Evolutionary conservation across 2,329 filamentous ascomycete species (phyloP).

Genomic region (Emmonsia crescens): DNA sequence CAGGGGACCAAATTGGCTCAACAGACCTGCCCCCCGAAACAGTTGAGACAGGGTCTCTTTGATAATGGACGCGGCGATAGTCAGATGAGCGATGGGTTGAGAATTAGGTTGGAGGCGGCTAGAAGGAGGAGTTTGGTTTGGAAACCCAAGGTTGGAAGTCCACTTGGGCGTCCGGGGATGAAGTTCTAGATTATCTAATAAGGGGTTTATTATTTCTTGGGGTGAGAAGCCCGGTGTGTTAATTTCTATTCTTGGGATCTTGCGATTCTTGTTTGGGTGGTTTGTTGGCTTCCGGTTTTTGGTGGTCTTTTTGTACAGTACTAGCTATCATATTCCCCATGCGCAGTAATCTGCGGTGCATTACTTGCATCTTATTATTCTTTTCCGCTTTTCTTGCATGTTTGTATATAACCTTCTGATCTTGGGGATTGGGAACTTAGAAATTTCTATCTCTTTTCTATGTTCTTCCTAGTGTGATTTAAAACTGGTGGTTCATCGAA

Average conservation of each 20-base stretch:
- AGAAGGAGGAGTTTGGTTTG: constrained; percentile 68
- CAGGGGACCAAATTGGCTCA: constrained; percentile 36
- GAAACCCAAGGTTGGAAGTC: constrained; percentile 64
- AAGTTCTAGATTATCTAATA: constrained; percentile 8
- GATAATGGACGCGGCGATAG: constrained; percentile 20
- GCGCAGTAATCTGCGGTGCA: constrained; percentile 5
- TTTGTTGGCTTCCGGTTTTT: constrained; percentile 5
- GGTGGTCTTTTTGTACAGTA: not conserved
- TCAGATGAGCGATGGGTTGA: constrained; percentile 33
- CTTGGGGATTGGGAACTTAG: not conserved
- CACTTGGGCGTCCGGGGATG: constrained; percentile 41
- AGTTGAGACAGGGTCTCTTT: constrained; percentile 35
- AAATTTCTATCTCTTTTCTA: not conserved
- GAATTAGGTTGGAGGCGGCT: constrained; percentile 57
- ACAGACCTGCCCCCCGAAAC: constrained; percentile 46
- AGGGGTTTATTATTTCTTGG: constrained; percentile 2
- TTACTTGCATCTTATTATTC: not conserved
- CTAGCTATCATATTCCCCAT: not conserved
- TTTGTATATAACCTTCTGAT: not conserved
- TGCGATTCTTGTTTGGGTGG: constrained; percentile 7
- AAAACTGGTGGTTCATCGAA: too few species aligned
- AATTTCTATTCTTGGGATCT: constrained; percentile 7
- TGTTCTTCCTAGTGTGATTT: too few species aligned
- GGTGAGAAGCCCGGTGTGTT: not conserved
- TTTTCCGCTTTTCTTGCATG: not conserved